Evolutionary conservation across 2,329 filamentous ascomycete genomes (phyloP), one percentile per base, ranked within the genome.

Genomic region (Aspergillus spinulosporus): DNA sequence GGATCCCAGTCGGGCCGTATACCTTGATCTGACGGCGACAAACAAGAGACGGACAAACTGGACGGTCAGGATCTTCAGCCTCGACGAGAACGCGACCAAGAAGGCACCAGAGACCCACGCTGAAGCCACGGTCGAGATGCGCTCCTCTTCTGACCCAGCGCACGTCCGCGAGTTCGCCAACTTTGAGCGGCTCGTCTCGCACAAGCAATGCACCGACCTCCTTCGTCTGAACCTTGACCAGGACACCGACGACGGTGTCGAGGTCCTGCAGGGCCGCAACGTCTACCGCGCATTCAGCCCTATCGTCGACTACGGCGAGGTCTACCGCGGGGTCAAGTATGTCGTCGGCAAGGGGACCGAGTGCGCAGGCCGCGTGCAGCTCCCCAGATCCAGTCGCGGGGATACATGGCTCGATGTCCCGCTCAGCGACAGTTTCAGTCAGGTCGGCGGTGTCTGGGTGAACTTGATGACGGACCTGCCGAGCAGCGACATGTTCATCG

Each of bases 401-500:
- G 52, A 54, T 11, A 42, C 52, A 7, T 54, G 52, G 52, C 45
- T 54, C 1, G 52, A 54, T 4, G 45, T 36, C 15, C 42, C 42
- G 9, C n/a, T 6, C 5, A 15, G 12, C n/a, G 42, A 44, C 21
- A 15, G 21, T 11, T 44, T 15, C 11, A 15, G 42, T 15, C 42
- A 44, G 3, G 26, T 44, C 15, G 42, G 12, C 7, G 42, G 42
- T 9, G 15, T 44, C 15, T 44, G 15, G 12, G 42, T 44, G 2
- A 44, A 44, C 42, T 21, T 44, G 15, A n/a, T 44, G 42, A 44
- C 42, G 3, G 42, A 44, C 21, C n/a, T 44, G 5, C 26, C 42
- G 15, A 21, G 8, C 2, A 44, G 5, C 1, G 64, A 69, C 3
- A 66, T 73, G 54, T 74, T 60, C 34, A 61, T 73, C n/a, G 62